Evolutionary conservation across 2,329 filamentous ascomycete species (phyloP).

Genomic region (Sporothrix globosa): DNA sequence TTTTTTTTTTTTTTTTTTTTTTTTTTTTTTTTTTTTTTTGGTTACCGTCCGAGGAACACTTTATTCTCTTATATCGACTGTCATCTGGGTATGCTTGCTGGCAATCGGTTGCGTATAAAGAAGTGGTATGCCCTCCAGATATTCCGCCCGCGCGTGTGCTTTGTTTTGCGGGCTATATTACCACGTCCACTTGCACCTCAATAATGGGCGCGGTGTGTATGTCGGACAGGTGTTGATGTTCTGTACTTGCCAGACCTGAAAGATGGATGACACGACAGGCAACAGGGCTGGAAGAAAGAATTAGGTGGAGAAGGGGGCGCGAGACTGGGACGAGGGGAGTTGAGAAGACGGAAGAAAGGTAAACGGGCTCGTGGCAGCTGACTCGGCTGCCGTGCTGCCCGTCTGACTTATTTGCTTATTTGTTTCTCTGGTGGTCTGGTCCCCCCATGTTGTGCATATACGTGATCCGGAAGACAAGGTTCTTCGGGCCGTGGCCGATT

Average conservation of each 20-base stretch:
- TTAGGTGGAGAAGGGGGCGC: neutral
- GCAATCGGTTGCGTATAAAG: neutral
- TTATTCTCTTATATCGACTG: neutral
- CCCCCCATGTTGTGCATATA: slow-evolving; percentile 10
- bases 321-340: neutral
- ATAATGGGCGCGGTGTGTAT: slow-evolving; percentile 1
- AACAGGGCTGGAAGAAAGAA: slow-evolving; percentile 8
- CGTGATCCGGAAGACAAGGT: slow-evolving; percentile 23
- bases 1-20: neutral
- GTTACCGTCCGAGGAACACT: neutral
- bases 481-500: slow-evolving; percentile 15
- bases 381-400: neutral
- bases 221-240: slow-evolving; percentile 8
- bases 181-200: slow-evolving; percentile 15
- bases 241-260: neutral
- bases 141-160: neutral
- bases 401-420: slow-evolving; percentile 1
- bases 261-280: neutral
- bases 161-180: slow-evolving; percentile 10
- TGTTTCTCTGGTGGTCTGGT: slow-evolving; percentile 7
- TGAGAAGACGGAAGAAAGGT: neutral
- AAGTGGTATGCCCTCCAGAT: neutral
- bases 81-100: neutral
- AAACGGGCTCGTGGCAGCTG: neutral
- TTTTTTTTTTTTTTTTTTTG: neutral